These are phyloP conservation scores for Fusarium pininemorale DNA, from an alignment of 2,329 filamentous ascomycete species.

Conservation along the genomic window DNA sequence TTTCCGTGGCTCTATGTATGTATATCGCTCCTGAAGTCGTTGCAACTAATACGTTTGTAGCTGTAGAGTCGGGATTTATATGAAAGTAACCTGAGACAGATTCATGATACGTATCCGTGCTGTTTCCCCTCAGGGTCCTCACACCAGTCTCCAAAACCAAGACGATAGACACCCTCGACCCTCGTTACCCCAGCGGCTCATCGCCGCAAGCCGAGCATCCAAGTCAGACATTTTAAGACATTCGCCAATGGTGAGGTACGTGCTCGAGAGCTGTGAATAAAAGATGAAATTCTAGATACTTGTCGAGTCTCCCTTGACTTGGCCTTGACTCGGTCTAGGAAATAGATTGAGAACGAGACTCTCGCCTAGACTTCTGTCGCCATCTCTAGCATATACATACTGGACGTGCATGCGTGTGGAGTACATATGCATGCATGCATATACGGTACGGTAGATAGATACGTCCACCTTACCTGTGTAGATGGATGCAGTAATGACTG, in stretches of 20 bases:
- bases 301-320: conserved; percentile 18
- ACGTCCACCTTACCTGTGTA: conserved; percentile 15
- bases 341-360: conserved; percentile 1
- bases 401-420: not conserved
- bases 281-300: not conserved
- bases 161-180: conserved; percentile 12
- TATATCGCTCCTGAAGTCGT: not conserved
- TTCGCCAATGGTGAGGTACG: not conserved
- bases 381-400: not conserved
- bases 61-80: not conserved
- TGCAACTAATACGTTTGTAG: not conserved
- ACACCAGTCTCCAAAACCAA: conserved; percentile 10
- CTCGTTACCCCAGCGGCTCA: conserved; percentile 11
- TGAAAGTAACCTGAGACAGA: not conserved
- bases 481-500: not conserved
- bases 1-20: not conserved
- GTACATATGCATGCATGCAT: conserved; percentile 15
- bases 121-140: conserved; percentile 20
- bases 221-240: conserved; percentile 26
- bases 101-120: not conserved
- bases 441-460: conserved; percentile 20
- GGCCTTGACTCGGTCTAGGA: conserved; percentile 9
- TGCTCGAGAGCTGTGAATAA: not conserved
- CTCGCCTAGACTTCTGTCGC: not conserved
- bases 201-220: conserved; percentile 19